These are phyloP conservation scores for Kwoniella sp. DNA, from an alignment of 768 basidiomycete genomes.

Conservation along the genomic window DNA sequence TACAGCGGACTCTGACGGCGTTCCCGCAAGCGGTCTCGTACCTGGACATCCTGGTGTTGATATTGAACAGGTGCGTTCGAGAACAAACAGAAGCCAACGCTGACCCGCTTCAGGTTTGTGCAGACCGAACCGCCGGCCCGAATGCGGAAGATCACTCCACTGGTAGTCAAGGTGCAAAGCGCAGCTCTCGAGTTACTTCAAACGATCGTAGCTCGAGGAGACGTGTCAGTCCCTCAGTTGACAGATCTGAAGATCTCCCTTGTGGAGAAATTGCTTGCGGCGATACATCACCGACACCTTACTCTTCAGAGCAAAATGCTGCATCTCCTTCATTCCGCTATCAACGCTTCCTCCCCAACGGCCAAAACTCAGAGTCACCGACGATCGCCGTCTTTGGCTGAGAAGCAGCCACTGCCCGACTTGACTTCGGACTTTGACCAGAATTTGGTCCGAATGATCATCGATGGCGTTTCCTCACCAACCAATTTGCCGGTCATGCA, in stretches of 20 bases:
- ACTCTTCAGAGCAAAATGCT: conserved; percentile 92
- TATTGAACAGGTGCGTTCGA: conserved; percentile 68
- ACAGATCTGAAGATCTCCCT: conserved; percentile 71
- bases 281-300: conserved; percentile 69
- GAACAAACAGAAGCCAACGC: background rate
- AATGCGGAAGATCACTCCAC: background rate
- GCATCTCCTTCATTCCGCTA: conserved; percentile 82
- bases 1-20: conserved; percentile 63
- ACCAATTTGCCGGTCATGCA: conserved; percentile 80
- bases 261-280: conserved; percentile 73
- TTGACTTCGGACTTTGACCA: conserved; percentile 57
- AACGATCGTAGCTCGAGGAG: conserved; percentile 76
- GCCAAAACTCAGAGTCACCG: conserved; percentile 26
- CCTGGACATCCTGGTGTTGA: conserved; percentile 72
- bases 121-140: conserved; percentile 7
- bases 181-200: conserved; percentile 80
- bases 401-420: background rate
- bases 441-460: conserved; percentile 68
- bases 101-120: conserved; percentile 12
- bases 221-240: conserved; percentile 66
- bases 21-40: conserved; percentile 57
- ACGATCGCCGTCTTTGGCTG: conserved; percentile 22
- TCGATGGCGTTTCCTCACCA: conserved; percentile 73
- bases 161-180: conserved; percentile 64
- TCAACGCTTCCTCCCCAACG: conserved; percentile 56